These are phyloP conservation scores for Chaetomium sp. DNA, from an alignment of 2,329 filamentous ascomycete genomes.

Conservation along the genomic window DNA sequence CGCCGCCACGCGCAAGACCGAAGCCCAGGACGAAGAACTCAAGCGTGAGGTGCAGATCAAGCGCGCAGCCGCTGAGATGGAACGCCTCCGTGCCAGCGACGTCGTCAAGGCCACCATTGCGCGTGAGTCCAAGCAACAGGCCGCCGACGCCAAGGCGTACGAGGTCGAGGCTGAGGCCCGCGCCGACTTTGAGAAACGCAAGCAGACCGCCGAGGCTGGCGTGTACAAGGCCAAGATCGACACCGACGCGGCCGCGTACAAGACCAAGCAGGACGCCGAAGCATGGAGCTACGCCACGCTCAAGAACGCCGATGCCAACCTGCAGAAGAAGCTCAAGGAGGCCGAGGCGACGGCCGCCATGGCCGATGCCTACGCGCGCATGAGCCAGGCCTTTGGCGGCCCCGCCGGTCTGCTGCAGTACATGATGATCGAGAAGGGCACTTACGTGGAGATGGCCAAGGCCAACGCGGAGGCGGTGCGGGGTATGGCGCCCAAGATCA, in stretches of 20 bases:
- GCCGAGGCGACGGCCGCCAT: constrained; percentile 71
- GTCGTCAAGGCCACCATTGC: constrained; percentile 70
- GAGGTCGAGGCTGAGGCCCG: constrained; percentile 56
- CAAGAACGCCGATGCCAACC: constrained; percentile 47
- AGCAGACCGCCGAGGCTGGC: constrained; percentile 46
- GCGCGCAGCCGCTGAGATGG: constrained; percentile 72
- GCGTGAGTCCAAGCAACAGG: constrained; percentile 62
- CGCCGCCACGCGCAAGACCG: constrained; percentile 63
- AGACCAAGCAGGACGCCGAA: constrained; percentile 52
- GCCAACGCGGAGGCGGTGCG: constrained; percentile 71
- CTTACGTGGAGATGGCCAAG: constrained; percentile 68
- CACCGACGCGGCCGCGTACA: constrained; percentile 58
- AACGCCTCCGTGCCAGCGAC: constrained; percentile 68
- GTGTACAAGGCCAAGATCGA: constrained; percentile 44
- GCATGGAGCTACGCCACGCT: constrained; percentile 37
- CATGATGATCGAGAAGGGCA: constrained; percentile 80
- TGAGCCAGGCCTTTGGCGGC: constrained; percentile 68
- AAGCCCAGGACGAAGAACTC: constrained; percentile 72
- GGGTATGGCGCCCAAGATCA: constrained; percentile 82
- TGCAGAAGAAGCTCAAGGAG: constrained; percentile 57
- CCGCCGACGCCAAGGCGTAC: constrained; percentile 60
- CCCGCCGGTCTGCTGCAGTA: constrained; percentile 73
- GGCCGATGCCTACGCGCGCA: constrained; percentile 70
- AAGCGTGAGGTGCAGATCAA: constrained; percentile 71
- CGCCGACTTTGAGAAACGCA: constrained; percentile 46